Evolutionary conservation across 192 early-diverging fungal species (phyloP).

Genomic region (Coemansia asiatica): DNA sequence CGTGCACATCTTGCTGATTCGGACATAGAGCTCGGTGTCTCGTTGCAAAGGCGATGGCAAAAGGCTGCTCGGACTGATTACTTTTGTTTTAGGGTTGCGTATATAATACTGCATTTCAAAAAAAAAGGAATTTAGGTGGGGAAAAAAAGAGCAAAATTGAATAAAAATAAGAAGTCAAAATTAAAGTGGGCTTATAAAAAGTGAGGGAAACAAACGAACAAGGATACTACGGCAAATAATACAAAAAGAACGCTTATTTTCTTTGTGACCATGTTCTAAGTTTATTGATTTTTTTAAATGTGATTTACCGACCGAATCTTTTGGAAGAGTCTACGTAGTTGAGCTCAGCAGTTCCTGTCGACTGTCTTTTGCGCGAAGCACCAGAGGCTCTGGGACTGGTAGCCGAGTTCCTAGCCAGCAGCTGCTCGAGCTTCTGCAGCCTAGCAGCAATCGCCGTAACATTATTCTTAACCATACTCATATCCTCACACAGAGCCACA

Average conservation of each 20-base stretch:
- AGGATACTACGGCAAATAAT: too few relatives aligned
- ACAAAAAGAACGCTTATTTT: constrained; percentile 3
- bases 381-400: constrained; percentile 31
- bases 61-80: constrained; percentile 25
- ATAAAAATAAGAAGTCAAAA: not conserved
- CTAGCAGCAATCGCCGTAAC: constrained; percentile 41
- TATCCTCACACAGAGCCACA: constrained; percentile 29
- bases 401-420: constrained; percentile 14
- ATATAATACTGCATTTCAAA: constrained; percentile 26
- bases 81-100: constrained; percentile 48
- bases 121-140: not conserved
- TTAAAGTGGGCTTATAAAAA: constrained; percentile 1
- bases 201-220: not conserved
- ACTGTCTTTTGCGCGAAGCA: constrained; percentile 19
- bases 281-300: not conserved
- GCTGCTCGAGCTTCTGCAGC: constrained; percentile 41
- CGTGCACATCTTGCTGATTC: constrained; percentile 45
- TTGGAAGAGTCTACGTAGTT: constrained; percentile 39
- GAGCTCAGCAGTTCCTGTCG: constrained; percentile 17
- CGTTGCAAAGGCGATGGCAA: constrained; percentile 46
- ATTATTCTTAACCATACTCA: constrained; percentile 40
- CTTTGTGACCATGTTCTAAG: not conserved
- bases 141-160: not conserved
- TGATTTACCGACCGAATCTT: constrained; percentile 23
- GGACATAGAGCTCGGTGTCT: constrained; percentile 38